Evolutionary conservation across 108 stramenopile genomes (phyloP), one percentile per base, ranked within the genome.

Genomic region (Chaetoceros muelleri): DNA sequence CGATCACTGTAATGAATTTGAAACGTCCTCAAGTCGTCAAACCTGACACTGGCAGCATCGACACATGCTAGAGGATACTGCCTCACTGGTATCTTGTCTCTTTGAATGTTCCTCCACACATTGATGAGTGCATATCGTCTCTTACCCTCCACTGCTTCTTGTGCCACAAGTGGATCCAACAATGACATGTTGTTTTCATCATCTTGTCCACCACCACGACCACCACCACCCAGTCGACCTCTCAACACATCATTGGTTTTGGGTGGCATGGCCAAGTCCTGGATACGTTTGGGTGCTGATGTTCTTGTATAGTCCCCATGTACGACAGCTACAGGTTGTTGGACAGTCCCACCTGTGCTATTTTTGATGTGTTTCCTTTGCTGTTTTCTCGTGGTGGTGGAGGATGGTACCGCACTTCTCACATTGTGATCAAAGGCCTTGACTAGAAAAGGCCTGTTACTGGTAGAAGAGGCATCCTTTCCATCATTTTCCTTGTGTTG

Each of bases 391-490:
- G n/a, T n/a, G n/a, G n/a, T n/a, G n/a, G n/a, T n/a, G n/a, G 59
- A 3, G 60, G 53, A n/a, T n/a, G n/a, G n/a, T n/a, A n/a, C n/a
- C 7, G 48, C 53, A 21, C 67, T 70, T 47, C 78, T 48, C 0
- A 82, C 73, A 55, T 80, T 80, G 73, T 80, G 79, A 64, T 80
- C 79, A 65, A 80, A 80, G 2, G 79, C 75, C 21, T 53, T 56
- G 3, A 76, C 69, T n/a, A n/a, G n/a, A n/a, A n/a, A n/a, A n/a
- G n/a, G 24, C 60, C 45, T 40, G 52, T 53, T 31, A 71, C 64
- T 10, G 64, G 63, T 29, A 52, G 25, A 40, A 30, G 40, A 16
- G 48, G 30, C 30, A 27, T 17, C 21, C n/a, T 30, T 48, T 40
- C 13, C 1, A 18, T 29, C 23, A 26, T 30, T 1, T 44, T 21